A percentile compares a stretch with the other conserved stretches of the same genome.
phyloP scores from a whole-genome alignment of 352 stramenopile species.

The Pseudoperonospora humuli region DNA sequence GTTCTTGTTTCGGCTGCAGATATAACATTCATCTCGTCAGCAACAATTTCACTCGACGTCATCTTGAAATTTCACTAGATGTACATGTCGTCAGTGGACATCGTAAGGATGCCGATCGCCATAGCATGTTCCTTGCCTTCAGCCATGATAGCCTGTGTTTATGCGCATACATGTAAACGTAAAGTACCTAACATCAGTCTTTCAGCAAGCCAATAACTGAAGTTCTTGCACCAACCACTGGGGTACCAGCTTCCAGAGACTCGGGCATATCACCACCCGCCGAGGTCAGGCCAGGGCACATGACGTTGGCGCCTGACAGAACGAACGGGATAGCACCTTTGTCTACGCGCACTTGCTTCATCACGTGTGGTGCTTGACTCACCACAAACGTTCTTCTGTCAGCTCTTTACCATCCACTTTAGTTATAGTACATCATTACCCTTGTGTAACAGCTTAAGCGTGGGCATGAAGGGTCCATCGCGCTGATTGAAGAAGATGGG shows the following conservation, averaged over 20 bases:
- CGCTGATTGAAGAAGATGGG: slow-evolving; percentile 95
- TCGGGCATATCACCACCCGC: slow-evolving; percentile 90
- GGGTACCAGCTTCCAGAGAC: slow-evolving; percentile 70
- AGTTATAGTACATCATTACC: slow-evolving; percentile 24
- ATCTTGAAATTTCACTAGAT: background rate
- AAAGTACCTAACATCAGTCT: slow-evolving; percentile 3
- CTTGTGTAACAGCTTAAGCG: slow-evolving; percentile 93
- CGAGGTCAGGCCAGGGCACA: slow-evolving; percentile 97
- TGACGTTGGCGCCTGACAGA: slow-evolving; percentile 96
- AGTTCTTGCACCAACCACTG: slow-evolving; percentile 53
- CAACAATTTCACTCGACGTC: background rate
- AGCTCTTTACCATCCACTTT: background rate
- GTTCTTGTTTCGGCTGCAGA: slow-evolving; percentile 86
- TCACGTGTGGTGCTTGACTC: slow-evolving; percentile 79
- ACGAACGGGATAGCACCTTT: slow-evolving; percentile 97
- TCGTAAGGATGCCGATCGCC: slow-evolving; percentile 93
- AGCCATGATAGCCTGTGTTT: slow-evolving; percentile 88
- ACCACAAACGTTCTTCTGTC: background rate
- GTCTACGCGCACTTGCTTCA: slow-evolving; percentile 92
- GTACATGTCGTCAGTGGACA: slow-evolving; percentile 95
- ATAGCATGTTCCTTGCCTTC: slow-evolving; percentile 96
- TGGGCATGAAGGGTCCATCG: slow-evolving; percentile 96
- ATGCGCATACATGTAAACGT: background rate
- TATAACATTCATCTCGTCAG: slow-evolving; percentile 1
- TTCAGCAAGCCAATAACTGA: background rate